Base-by-base conservation (phyloP, 2,329 filamentous ascomycete genomes). In the Colletotrichum coccodes region DNA sequence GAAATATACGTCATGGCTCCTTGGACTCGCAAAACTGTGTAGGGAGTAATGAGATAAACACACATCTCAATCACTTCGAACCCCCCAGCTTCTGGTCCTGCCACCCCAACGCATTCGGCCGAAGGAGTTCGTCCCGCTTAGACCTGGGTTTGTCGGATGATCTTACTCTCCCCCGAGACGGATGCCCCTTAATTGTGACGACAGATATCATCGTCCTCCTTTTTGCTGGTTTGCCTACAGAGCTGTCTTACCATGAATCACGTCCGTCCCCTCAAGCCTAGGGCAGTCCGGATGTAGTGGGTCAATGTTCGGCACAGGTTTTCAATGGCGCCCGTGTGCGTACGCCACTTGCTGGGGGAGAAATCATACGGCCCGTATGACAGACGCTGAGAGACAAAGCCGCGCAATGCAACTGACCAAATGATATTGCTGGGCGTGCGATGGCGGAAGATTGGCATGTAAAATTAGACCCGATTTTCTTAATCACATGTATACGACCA, bases 31-130 rank as follows among this genome's bases (percentile, higher is more conserved):
- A 23, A 40, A 11, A n/a, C n/a, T 44, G 32, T 7, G 23, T 23
- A 34, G n/a, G 42, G 54, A 23, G 40, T 32, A 26, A 30, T 23
- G 52, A 44, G 52, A 23, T 46, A 34, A 49, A 32, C 28, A 46
- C 28, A 38, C 54, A 65, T 32, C 47, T 32, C 54, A 59, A 60
- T 60, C 54, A 60, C 65, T 59, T 54, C 40, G 53, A 64, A 68
- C 47, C 46, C 53, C 26, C 32, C 30, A 32, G 52, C 47, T 36
- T 28, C 40, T 34, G n/a, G n/a, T 53, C 32, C 12, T 23, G 14
- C 42, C 0, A 46, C 38, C 44, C 18, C 50, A 50, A 50, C 52
- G 34, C 38, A 52, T 36, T 54, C 65, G 36, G 54, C 61, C 60
- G 47, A 59, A 46, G n/a, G 44, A 8, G 40, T 59, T 30, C 54